Evolutionary conservation across 306 rosid species (phyloP).

Genomic region (Abrus pulchellus): DNA sequence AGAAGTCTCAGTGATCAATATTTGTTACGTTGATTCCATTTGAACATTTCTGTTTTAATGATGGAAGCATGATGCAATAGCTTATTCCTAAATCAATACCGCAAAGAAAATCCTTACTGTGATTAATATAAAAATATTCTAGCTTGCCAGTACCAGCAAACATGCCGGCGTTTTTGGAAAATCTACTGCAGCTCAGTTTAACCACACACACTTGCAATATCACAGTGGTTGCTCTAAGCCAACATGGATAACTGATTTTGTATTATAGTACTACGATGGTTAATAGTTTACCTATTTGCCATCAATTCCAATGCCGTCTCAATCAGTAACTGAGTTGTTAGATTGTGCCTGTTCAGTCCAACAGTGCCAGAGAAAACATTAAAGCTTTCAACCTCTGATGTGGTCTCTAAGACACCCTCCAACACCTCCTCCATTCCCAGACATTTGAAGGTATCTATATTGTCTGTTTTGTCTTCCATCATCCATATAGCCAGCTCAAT

Average conservation of each 20-base stretch:
- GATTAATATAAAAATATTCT: background rate
- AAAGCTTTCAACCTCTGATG: slow-evolving; percentile 90
- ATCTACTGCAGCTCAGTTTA: background rate
- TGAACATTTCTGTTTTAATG: too few species aligned
- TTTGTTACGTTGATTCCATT: too few species aligned
- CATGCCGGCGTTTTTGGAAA: background rate
- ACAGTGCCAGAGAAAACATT: slow-evolving; percentile 82
- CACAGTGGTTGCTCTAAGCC: background rate
- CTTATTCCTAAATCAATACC: background rate
- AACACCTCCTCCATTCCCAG: slow-evolving; percentile 67
- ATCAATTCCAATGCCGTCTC: slow-evolving; percentile 70
- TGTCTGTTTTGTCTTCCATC: slow-evolving; percentile 71
- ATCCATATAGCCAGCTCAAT: slow-evolving; percentile 85
- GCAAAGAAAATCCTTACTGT: background rate
- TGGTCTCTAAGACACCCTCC: slow-evolving; percentile 78
- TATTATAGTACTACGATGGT: background rate
- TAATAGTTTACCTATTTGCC: slow-evolving; percentile 40
- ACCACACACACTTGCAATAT: slow-evolving; percentile 14
- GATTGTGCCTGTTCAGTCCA: slow-evolving; percentile 74
- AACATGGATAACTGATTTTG: background rate
- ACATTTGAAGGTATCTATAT: slow-evolving; percentile 55
- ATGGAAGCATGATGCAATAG: background rate
- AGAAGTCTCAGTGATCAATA: too few species aligned
- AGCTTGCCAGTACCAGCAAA: slow-evolving; percentile 26
- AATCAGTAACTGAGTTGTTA: slow-evolving; percentile 70